Conservation (phyloP, 805 yeast species). For the Candida hungchunana region DNA sequence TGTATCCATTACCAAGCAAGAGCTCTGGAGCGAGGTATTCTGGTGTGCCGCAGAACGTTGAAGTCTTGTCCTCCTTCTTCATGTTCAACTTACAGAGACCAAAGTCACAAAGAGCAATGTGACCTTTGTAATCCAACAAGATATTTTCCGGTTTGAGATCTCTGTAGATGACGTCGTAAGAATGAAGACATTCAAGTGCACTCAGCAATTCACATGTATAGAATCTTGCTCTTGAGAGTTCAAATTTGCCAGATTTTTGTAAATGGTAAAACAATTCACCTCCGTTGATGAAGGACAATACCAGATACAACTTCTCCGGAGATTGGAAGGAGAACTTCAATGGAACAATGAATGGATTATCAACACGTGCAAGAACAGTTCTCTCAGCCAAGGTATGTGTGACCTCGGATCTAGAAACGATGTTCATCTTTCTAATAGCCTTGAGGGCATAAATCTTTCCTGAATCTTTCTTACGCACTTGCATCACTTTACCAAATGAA, state of each 20-base stretch:
- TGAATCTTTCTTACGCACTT: conserved; percentile 93
- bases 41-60: conserved; percentile 97
- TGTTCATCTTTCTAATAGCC: conserved; percentile 89
- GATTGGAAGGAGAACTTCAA: conserved; percentile 93
- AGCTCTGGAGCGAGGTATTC: conserved; percentile 96
- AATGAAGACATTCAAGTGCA: conserved; percentile 89
- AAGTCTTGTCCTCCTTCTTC: conserved; percentile 82
- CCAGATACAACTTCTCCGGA: conserved; percentile 91
- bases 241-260: conserved; percentile 86
- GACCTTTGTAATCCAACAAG: conserved; percentile 91
- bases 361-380: conserved; percentile 88
- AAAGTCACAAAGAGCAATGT: conserved; percentile 95
- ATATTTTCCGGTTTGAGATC: conserved; percentile 97
- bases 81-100: conserved; percentile 95
- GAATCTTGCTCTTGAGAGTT: conserved; percentile 83
- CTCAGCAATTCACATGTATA: conserved; percentile 92
- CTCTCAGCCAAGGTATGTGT: conserved; percentile 96
- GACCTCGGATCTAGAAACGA: conserved; percentile 90
- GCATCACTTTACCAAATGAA: conserved; percentile 98
- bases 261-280: conserved; percentile 95
- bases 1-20: conserved; percentile 86
- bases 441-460: conserved; percentile 92
- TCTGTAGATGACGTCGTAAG: conserved; percentile 87
- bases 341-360: conserved; percentile 94
- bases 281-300: conserved; percentile 90